phyloP scores from a whole-genome alignment of 2,329 filamentous ascomycete genomes.

The Penicillium sp. region DNA sequence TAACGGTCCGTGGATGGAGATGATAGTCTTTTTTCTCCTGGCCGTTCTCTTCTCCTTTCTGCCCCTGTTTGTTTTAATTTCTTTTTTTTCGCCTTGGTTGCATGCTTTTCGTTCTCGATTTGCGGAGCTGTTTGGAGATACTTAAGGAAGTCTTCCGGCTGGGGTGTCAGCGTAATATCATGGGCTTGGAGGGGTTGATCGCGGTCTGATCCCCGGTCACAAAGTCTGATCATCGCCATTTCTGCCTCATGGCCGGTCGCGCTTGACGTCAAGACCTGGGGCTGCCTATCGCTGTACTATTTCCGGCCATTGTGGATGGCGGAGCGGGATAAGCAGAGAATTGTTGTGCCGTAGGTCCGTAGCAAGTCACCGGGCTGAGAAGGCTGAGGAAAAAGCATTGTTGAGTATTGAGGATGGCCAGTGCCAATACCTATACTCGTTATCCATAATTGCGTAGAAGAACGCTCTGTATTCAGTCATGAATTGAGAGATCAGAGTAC shows the following conservation, averaged over 20 bases:
- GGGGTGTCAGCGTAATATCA: neutral
- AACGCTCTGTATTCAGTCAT: too few relatives aligned
- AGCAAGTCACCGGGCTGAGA: neutral
- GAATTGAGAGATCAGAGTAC: too few relatives aligned
- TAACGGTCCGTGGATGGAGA: neutral
- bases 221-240: slow-evolving; percentile 13
- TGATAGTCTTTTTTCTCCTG: neutral
- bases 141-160: neutral
- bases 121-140: neutral
- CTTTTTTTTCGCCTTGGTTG: neutral
- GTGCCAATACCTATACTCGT: too few relatives aligned
- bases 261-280: slow-evolving; percentile 25
- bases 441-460: too few relatives aligned
- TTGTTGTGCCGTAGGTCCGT: neutral
- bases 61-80: neutral
- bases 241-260: slow-evolving; percentile 9
- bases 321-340: neutral
- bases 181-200: slow-evolving; percentile 1
- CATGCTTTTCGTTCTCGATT: neutral
- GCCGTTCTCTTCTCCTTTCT: neutral
- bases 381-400: neutral
- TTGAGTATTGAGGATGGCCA: too few relatives aligned
- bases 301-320: slow-evolving; percentile 19
- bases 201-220: slow-evolving; percentile 23
- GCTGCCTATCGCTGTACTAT: slow-evolving; percentile 2